Evolutionary conservation across 2,329 filamentous ascomycete genomes (phyloP).

Genomic region (Aplosporella prunicola): DNA sequence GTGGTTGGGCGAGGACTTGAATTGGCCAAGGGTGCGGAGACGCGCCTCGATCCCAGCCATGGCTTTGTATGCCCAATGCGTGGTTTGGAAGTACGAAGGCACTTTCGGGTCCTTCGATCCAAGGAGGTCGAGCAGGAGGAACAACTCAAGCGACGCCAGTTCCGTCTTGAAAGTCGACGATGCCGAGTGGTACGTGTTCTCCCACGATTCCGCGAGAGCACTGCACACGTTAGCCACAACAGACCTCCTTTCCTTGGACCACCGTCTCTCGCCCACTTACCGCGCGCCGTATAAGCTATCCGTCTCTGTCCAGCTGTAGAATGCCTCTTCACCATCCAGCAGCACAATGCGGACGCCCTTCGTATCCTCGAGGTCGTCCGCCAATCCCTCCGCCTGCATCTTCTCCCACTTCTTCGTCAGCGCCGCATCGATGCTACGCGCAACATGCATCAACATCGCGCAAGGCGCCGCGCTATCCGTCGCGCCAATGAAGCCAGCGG

Average conservation of each 20-base stretch:
- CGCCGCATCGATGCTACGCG: slow-evolving; percentile 68
- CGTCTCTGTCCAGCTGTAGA: slow-evolving; percentile 63
- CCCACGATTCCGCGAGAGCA: slow-evolving; percentile 75
- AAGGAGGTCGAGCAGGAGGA: slow-evolving; percentile 84
- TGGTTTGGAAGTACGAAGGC: slow-evolving; percentile 79
- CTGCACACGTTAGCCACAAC: slow-evolving; percentile 17
- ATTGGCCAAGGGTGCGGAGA: slow-evolving; percentile 55
- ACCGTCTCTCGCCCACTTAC: slow-evolving; percentile 32
- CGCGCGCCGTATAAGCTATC: slow-evolving; percentile 87
- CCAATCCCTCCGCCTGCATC: slow-evolving; percentile 48
- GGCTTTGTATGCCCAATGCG: slow-evolving; percentile 83
- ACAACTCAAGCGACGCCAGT: slow-evolving; percentile 72
- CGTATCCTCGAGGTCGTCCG: slow-evolving; percentile 55
- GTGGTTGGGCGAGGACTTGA: slow-evolving; percentile 53
- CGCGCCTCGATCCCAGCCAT: slow-evolving; percentile 67
- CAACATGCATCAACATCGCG: slow-evolving; percentile 83
- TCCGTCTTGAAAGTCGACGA: slow-evolving; percentile 66
- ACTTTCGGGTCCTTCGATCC: slow-evolving; percentile 60
- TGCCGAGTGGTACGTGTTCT: slow-evolving; percentile 56
- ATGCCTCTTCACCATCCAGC: slow-evolving; percentile 91
- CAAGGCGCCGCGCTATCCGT: slow-evolving; percentile 91
- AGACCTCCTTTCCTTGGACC: neutral
- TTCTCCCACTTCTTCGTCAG: slow-evolving; percentile 73
- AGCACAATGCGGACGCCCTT: slow-evolving; percentile 82
- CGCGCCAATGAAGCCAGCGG: slow-evolving; percentile 82